Conservation (phyloP, 306 rosid species). For the Cucurbita ficifolia region DNA sequence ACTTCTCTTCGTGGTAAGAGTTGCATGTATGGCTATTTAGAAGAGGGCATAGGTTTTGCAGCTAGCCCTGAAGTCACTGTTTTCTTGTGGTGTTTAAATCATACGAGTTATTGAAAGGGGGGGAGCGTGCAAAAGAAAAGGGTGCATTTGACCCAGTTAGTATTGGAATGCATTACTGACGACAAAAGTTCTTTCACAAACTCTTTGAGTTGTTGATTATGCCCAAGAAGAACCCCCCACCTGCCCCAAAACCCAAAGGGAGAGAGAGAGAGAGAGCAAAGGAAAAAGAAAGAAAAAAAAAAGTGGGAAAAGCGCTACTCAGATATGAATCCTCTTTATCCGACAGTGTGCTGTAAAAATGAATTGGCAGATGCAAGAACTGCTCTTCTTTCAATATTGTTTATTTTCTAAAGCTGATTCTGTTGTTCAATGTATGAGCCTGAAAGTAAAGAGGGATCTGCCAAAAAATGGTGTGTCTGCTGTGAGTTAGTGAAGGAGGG, state of each 20-base stretch:
- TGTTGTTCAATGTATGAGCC: background rate
- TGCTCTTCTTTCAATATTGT: background rate
- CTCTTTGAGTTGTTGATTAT: background rate
- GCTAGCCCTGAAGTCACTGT: background rate
- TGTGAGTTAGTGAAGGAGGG: background rate
- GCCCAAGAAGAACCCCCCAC: background rate
- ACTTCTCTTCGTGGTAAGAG: slow-evolving; percentile 65
- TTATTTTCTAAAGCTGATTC: background rate
- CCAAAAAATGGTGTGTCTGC: background rate
- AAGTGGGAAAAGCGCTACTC: background rate
- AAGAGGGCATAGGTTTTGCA: background rate
- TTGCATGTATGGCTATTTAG: background rate
- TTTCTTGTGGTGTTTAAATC: background rate
- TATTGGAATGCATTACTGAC: background rate
- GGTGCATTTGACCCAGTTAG: background rate
- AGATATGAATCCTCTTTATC: slow-evolving; percentile 2
- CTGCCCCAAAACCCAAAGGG: background rate
- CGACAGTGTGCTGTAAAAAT: slow-evolving; percentile 3
- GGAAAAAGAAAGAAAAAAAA: background rate
- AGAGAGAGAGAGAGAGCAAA: background rate
- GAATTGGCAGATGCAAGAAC: background rate
- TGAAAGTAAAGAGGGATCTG: background rate
- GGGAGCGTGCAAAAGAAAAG: background rate
- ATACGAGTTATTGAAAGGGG: background rate
- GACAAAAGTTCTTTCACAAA: background rate